Conservation (phyloP, 139 green algal genomes). For the Micromonas pusilla region DNA sequence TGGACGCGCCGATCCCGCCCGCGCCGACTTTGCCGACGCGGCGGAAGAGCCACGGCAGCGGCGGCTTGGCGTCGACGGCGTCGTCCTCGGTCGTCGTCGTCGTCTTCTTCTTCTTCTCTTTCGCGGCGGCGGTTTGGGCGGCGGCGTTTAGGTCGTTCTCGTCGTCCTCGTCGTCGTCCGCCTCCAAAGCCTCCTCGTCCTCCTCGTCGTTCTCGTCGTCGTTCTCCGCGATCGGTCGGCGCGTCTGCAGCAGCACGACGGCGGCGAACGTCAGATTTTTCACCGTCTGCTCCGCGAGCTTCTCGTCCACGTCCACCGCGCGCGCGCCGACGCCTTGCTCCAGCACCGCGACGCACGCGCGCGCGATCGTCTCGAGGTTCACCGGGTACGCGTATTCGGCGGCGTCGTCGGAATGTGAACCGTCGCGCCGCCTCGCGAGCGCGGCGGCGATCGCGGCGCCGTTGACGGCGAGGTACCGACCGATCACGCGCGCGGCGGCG, state of each 20-base stretch:
- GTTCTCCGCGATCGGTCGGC: neutral
- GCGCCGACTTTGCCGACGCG: slow-evolving; percentile 29
- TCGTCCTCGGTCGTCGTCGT: slow-evolving; percentile 25
- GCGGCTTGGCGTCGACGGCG: slow-evolving; percentile 22
- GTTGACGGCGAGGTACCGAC: slow-evolving; percentile 38
- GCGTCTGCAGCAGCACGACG: slow-evolving; percentile 38
- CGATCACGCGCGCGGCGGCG: slow-evolving; percentile 61
- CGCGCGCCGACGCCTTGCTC: neutral
- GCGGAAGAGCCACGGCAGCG: slow-evolving; percentile 17
- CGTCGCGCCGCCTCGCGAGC: neutral
- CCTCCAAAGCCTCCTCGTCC: slow-evolving; percentile 3
- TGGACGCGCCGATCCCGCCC: slow-evolving; percentile 39
- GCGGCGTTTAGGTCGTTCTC: slow-evolving; percentile 22
- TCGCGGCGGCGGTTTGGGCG: no score
- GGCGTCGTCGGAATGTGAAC: neutral
- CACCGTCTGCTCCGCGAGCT: slow-evolving; percentile 59
- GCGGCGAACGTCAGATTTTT: slow-evolving; percentile 73
- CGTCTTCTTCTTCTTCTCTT: slow-evolving; percentile 31
- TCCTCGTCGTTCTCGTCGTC: slow-evolving; percentile 8
- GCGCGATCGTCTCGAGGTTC: neutral
- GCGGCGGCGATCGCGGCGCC: slow-evolving; percentile 17
- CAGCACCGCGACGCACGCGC: neutral
- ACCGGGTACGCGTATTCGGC: neutral
- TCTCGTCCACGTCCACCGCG: slow-evolving; percentile 56
- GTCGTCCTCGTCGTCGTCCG: slow-evolving; percentile 28